Evolutionary conservation across 352 stramenopile species (phyloP).

Genomic region (Phytophthora cryptogea): DNA sequence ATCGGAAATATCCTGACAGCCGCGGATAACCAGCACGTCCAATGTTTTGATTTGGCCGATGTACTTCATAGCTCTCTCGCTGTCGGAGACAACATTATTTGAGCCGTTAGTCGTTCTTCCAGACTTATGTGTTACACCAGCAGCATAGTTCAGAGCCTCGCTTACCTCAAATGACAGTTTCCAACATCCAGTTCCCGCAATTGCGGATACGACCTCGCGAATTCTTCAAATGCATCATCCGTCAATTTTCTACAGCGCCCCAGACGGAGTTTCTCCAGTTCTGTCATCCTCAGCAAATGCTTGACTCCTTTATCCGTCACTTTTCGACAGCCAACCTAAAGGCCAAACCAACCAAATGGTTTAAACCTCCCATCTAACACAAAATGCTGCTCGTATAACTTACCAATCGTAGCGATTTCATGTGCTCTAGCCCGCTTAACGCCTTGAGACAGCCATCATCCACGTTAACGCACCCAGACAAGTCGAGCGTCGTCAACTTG

Average conservation of each 20-base stretch:
- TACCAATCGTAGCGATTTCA: conserved; percentile 67
- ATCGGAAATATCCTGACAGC: conserved; percentile 43
- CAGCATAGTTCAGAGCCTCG: background rate
- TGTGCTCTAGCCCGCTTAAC: conserved; percentile 37
- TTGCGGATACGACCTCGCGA: conserved; percentile 42
- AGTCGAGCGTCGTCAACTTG: conserved; percentile 56
- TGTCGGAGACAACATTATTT: conserved; percentile 10
- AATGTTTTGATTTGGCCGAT: conserved; percentile 44
- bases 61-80: conserved; percentile 34
- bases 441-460: conserved; percentile 58
- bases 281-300: conserved; percentile 42
- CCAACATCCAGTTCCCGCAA: conserved; percentile 60
- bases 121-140: background rate
- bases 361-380: no score
- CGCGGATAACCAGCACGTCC: conserved; percentile 51
- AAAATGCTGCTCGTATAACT: background rate
- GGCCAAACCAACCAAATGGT: no score
- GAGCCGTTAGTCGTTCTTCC: background rate
- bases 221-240: conserved; percentile 47
- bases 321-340: conserved; percentile 53
- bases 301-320: conserved; percentile 64
- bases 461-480: conserved; percentile 64
- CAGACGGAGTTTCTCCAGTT: conserved; percentile 60
- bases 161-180: conserved; percentile 55
- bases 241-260: conserved; percentile 60